Base-by-base conservation (phyloP, 306 rosid species). In the Lathyrus sativus region DNA sequence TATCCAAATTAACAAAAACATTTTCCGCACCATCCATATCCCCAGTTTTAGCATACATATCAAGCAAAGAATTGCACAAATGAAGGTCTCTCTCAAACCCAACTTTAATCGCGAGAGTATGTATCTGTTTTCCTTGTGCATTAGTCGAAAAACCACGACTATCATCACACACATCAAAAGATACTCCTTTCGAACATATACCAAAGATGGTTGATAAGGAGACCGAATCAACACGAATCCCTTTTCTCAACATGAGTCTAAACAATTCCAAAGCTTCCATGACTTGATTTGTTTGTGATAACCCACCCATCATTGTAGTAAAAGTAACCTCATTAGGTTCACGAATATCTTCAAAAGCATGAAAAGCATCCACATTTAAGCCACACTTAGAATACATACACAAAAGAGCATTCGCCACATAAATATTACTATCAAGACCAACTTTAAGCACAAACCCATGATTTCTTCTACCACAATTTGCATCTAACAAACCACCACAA, bases 321-420 rank as follows among this genome's bases (percentile, higher is more conserved):
- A 89, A 87, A 55, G 93, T 80, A 76, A 89, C 91, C 79, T 85
- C 91, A 70, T 87, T 89, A 31, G 86, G 93, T 39, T 89, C 86
- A 56, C 28, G 44, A 76, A 89, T 76, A 62, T 57, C 88, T 72
- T 42, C 53, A 42, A 87, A 89, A 79, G 82, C 81, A 70, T 31
- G 76, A 62, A 78, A 67, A 15, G 93, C 93, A 67, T 83, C 93
- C 67, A 54, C 55, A 14, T 74, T 58, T 19, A 80, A 81, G 6
- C 84, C 84, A 31, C 93, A 87, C 83, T 82, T 87, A 0, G 84
- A 56, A 75, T 87, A 89, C 91, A 85, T 84, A 63, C 78, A 74
- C 71, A 89, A 65, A 41, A 89, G 76, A 58, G 88, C 71, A 83
- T 87, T 89, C 18, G 44, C 82, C 0, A 80, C 96, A 48, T 83